These are phyloP conservation scores for Pterocarpus santalinus DNA, from an alignment of 306 rosid genomes.

Conservation along the genomic window DNA sequence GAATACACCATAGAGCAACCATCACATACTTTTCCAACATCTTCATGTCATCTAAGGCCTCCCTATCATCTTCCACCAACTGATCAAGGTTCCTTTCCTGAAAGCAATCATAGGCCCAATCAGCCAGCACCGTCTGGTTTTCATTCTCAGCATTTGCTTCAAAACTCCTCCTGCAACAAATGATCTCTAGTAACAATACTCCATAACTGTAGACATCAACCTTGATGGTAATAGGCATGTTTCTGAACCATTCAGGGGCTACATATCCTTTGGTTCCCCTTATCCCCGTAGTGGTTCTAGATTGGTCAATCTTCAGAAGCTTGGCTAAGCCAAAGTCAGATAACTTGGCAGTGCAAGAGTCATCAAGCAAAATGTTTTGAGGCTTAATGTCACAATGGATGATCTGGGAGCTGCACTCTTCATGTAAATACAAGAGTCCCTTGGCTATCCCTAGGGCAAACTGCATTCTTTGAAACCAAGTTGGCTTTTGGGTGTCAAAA, in stretches of 20 bases:
- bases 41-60: slow-evolving; percentile 26
- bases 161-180: background rate
- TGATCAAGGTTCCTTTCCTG: background rate
- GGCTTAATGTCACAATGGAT: slow-evolving; percentile 40
- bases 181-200: slow-evolving; percentile 28
- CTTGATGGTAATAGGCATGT: slow-evolving; percentile 20
- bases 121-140: slow-evolving; percentile 15
- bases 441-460: slow-evolving; percentile 30
- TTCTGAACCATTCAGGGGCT: slow-evolving; percentile 36
- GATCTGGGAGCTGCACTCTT: background rate
- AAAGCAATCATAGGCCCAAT: slow-evolving; percentile 34
- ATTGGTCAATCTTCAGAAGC: slow-evolving; percentile 29
- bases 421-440: slow-evolving; percentile 26
- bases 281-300: background rate
- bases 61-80: slow-evolving; percentile 29
- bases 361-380: slow-evolving; percentile 35
- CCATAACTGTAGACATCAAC: slow-evolving; percentile 29
- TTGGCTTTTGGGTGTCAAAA: background rate
- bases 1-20: background rate
- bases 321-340: slow-evolving; percentile 36
- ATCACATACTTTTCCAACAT: slow-evolving; percentile 21
- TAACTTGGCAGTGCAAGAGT: slow-evolving; percentile 9
- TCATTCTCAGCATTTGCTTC: background rate
- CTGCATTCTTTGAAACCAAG: slow-evolving; percentile 33
- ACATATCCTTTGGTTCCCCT: slow-evolving; percentile 42